Evolutionary conservation across 1,139 yeast genomes (phyloP).

Genomic region (Sporopachydermia cereana): DNA sequence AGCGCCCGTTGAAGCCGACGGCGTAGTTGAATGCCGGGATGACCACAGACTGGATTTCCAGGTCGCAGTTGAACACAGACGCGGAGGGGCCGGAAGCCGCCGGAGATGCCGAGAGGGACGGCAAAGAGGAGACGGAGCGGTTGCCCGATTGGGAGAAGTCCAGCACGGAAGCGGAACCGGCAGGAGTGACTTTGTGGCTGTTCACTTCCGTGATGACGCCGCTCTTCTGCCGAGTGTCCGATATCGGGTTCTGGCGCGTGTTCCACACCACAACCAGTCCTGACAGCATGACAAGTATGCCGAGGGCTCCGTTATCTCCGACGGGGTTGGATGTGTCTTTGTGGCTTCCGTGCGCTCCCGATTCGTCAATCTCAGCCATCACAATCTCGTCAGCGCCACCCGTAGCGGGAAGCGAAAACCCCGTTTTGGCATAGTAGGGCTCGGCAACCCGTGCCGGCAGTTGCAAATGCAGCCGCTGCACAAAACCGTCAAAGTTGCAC

Average conservation of each 20-base stretch:
- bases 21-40: not conserved
- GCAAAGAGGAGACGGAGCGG: not conserved
- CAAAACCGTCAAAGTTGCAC: not conserved
- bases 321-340: not conserved
- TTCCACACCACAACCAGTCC: slow-evolving; percentile 1
- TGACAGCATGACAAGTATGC: not conserved
- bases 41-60: not conserved
- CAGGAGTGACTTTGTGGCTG: not conserved
- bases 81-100: not conserved
- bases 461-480: not conserved
- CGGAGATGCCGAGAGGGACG: not conserved
- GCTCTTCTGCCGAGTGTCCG: not conserved
- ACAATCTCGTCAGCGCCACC: not conserved
- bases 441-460: not conserved
- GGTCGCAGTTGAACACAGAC: not conserved
- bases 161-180: not conserved
- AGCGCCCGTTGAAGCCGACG: not conserved
- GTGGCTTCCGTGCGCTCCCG: not conserved
- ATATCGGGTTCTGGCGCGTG: not conserved
- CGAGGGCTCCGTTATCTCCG: not conserved
- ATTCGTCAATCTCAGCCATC: slow-evolving; percentile 1
- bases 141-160: not conserved
- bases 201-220: not conserved
- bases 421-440: not conserved
- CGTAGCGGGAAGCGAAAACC: not conserved